Conservation (phyloP, 2,329 filamentous ascomycete species). For the Paraconiothyrium sp. region DNA sequence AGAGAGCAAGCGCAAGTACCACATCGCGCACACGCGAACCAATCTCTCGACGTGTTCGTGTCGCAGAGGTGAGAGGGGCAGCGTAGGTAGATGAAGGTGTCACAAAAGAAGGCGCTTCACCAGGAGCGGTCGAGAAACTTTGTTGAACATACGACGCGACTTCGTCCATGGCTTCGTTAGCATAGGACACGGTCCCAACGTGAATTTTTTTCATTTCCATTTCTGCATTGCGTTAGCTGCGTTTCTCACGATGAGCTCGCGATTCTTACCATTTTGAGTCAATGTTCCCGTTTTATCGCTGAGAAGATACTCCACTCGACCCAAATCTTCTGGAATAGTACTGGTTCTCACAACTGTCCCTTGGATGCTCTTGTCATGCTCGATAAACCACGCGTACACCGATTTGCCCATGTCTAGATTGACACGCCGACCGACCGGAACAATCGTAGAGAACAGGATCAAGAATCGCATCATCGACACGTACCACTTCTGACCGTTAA, state of each 20-base stretch:
- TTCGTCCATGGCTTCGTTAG: constrained; percentile 98
- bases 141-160: constrained; percentile 86
- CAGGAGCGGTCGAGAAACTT: constrained; percentile 69
- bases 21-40: constrained; percentile 92
- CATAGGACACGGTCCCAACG: constrained; percentile 96
- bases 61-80: constrained; percentile 70
- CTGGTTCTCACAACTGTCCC: constrained; percentile 94
- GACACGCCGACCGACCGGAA: constrained; percentile 94
- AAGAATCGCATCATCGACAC: constrained; percentile 98
- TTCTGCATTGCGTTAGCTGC: constrained; percentile 59
- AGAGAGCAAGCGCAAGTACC: constrained; percentile 88
- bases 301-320: constrained; percentile 92
- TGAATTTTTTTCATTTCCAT: constrained; percentile 99
- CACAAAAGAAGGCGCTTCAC: constrained; percentile 61
- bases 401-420: constrained; percentile 98
- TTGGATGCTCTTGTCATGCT: constrained; percentile 87
- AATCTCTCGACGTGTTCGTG: constrained; percentile 90
- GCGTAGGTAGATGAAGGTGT: constrained; percentile 79
- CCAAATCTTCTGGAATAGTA: constrained; percentile 96
- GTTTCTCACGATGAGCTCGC: constrained; percentile 19
- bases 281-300: constrained; percentile 99
- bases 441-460: constrained; percentile 98
- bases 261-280: constrained; percentile 78
- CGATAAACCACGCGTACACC: constrained; percentile 95
- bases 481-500: constrained; percentile 80